Percentiles rank a stretch among this genome's conserved stretches.
Evolutionary conservation across 2,329 filamentous ascomycete species (phyloP).

Genomic region (Epichloe glyceriae): DNA sequence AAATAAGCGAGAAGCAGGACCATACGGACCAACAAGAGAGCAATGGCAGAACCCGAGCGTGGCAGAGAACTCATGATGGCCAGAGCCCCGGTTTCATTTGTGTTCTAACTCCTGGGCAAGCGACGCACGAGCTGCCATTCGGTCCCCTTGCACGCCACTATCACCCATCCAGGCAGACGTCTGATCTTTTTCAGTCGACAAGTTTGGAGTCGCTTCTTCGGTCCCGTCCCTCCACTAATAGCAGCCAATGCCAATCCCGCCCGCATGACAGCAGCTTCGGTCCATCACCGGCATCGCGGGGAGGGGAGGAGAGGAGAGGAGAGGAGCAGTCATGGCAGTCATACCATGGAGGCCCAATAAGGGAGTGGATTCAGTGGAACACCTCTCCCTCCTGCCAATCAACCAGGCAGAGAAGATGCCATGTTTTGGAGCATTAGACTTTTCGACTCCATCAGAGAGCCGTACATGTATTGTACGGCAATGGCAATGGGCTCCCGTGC

Average conservation of each 20-base stretch:
- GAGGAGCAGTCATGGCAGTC: background rate
- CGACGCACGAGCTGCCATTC: conserved; percentile 4
- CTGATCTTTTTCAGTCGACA: background rate
- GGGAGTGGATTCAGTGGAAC: background rate
- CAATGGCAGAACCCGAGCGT: background rate
- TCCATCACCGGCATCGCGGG: background rate
- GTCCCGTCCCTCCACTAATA: background rate
- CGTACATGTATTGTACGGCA: background rate
- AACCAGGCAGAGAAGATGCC: background rate
- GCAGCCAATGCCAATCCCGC: conserved; percentile 3
- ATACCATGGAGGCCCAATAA: background rate
- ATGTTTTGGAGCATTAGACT: background rate
- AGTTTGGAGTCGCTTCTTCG: background rate
- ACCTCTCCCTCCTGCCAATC: background rate
- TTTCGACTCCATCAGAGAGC: background rate
- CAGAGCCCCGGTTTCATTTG: conserved; percentile 4
- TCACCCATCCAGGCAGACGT: background rate
- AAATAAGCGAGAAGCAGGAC: background rate
- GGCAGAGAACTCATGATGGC: conserved; percentile 1
- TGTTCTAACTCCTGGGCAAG: background rate
- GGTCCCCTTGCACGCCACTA: background rate
- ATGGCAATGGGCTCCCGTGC: conserved; percentile 1
- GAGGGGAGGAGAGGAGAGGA: background rate
- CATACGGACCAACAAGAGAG: background rate
- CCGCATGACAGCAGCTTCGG: background rate